phyloP scores from a whole-genome alignment of 202 grass and related monocot genomes.

The Schoenoplectus triqueter region DNA sequence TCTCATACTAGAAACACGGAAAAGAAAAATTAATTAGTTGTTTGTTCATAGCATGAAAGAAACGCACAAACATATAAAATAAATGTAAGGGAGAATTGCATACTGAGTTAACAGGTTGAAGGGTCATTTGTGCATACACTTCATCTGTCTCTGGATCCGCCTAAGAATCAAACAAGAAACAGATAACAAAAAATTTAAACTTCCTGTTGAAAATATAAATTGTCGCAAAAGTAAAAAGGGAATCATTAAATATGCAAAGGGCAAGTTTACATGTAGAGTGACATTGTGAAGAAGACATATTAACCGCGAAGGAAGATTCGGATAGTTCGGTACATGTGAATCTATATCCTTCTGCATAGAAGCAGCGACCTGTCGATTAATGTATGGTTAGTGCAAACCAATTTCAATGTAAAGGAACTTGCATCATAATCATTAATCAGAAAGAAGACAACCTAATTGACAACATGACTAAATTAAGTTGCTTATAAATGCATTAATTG shows the following conservation, averaged over 20 bases:
- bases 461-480: constrained; percentile 13
- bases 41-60: constrained; percentile 29
- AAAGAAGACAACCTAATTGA: background rate
- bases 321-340: constrained; percentile 86
- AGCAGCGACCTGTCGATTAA: constrained; percentile 81
- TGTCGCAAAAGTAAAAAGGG: constrained; percentile 29
- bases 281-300: constrained; percentile 98
- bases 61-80: background rate
- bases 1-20: constrained; percentile 68
- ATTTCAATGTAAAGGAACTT: background rate
- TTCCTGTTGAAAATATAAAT: background rate
- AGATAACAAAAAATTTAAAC: background rate
- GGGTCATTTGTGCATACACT: constrained; percentile 99
- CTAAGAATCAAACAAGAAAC: constrained; percentile 49
- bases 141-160: constrained; percentile 94
- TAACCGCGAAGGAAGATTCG: constrained; percentile 92
- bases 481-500: background rate
- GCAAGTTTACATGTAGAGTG: constrained; percentile 75
- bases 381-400: constrained; percentile 37
- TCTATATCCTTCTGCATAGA: constrained; percentile 99
- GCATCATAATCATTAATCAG: background rate
- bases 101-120: constrained; percentile 94
- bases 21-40: background rate
- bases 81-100: constrained; percentile 40
- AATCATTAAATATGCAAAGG: background rate